Evolutionary conservation across 2,329 filamentous ascomycete genomes (phyloP), one percentile per base, ranked within the genome.

Genomic region (Neofusicoccum sp.): DNA sequence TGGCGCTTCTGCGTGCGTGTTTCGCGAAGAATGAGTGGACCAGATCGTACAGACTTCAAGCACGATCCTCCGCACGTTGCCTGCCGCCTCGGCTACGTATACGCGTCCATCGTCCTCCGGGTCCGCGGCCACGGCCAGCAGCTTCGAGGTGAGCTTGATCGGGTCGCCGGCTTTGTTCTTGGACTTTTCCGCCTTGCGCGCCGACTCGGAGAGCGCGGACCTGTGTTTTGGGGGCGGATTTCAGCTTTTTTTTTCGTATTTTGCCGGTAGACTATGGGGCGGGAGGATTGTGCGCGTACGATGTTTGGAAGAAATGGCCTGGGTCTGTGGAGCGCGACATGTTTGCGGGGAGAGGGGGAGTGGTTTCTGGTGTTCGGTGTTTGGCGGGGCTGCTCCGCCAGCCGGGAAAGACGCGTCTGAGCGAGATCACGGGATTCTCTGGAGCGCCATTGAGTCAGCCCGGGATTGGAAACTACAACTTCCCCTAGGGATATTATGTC

Each of bases 291-390:
- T 30, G 26, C 8, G 73, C 87, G 76, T 78, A 95, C 91, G 93
- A 89, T 31, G 92, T 96, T 76, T 97, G 90, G 72, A 98, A 98
- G 80, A 96, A 98, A 71, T 95, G 86, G 31, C 89, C 87, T 56
- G 87, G 83, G 70, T 96, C 85, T 54, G 84, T 83, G 30, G 89
- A 89, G 64, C 86, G 83, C 74, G 89, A 89, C 80, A 85, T 88
- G 63, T 64, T 62, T 62, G 26, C 24, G 14, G 31, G 48, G 24
- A 16, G n/a, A 48, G 57, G 44, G n/a, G 30, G n/a, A n/a, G n/a
- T 28, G 28, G 26, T 38, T 31, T 24, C 14, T 40, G 20, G 16
- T 31, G 14, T 40, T 16, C 14, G 20, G 30, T 28, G 47, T 44
- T 47, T 60, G 57, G 58, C 33, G 58, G 45, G 47, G 47, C 38